Evolutionary conservation across 2,329 filamentous ascomycete species (phyloP).

Genomic region (Colletotrichum falcatum): DNA sequence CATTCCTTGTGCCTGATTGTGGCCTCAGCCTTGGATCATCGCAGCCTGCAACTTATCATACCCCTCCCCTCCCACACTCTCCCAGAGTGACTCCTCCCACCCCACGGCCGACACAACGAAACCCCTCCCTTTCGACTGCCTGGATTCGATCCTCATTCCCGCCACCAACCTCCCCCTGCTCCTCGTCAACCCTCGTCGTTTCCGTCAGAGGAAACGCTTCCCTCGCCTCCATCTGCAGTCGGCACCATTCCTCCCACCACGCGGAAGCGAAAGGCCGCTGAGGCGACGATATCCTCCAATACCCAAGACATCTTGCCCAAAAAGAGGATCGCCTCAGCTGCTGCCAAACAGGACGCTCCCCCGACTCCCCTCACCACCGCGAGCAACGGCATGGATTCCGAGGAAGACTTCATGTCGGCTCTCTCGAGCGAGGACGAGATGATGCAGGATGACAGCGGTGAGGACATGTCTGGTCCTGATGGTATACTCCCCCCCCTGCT

Average conservation of each 20-base stretch:
- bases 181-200: conserved; percentile 3
- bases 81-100: conserved; percentile 21
- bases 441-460: conserved; percentile 82
- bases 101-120: conserved; percentile 8
- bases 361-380: conserved; percentile 68
- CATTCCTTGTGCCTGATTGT: conserved; percentile 5
- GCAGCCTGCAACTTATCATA: conserved; percentile 11
- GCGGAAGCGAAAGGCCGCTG: conserved; percentile 73
- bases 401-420: conserved; percentile 92
- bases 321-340: conserved; percentile 69
- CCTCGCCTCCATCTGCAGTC: conserved; percentile 43
- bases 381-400: conserved; percentile 85
- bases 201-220: conserved; percentile 35
- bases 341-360: conserved; percentile 56
- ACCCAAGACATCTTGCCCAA: conserved; percentile 57
- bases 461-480: conserved; percentile 69
- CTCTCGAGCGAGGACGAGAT: conserved; percentile 83
- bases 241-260: conserved; percentile 70
- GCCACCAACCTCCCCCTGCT: background rate
- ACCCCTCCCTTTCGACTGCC: background rate
- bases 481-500: conserved; percentile 52
- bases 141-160: background rate
- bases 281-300: conserved; percentile 68
- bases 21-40: conserved; percentile 29
- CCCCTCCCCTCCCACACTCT: conserved; percentile 12